Conservation (phyloP, 2,329 filamentous ascomycete species). For the Phaeoacremonium minimum region DNA sequence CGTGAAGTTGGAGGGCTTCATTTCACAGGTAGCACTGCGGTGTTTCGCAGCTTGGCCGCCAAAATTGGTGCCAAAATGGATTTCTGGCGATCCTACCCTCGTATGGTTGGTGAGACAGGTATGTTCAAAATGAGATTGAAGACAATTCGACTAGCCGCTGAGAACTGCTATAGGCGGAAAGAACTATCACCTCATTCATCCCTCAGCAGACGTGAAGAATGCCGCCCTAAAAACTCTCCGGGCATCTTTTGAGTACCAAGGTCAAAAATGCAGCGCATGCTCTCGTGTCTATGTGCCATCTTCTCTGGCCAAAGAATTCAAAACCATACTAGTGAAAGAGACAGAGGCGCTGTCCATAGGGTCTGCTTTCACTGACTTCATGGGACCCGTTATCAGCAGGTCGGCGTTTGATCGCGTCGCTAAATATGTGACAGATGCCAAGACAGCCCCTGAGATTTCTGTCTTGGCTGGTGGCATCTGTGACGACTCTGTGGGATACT, state of each 20-base stretch:
- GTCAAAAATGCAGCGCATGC: constrained; percentile 86
- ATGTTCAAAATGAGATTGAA: constrained; percentile 11
- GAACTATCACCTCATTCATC: constrained; percentile 86
- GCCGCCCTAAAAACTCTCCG: constrained; percentile 79
- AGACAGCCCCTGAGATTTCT: constrained; percentile 67
- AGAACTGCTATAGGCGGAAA: constrained; percentile 86
- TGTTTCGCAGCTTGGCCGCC: constrained; percentile 26
- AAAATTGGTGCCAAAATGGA: constrained; percentile 21
- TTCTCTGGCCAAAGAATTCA: constrained; percentile 32
- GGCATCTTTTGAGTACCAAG: constrained; percentile 86
- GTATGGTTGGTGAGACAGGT: constrained; percentile 85
- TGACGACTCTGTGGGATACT: constrained; percentile 76
- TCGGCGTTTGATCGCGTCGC: constrained; percentile 77
- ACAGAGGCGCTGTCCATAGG: constrained; percentile 68
- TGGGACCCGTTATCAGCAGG: constrained; percentile 82
- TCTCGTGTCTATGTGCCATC: constrained; percentile 75
- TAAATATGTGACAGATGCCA: constrained; percentile 74
- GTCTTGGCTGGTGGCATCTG: constrained; percentile 73
- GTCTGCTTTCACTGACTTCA: constrained; percentile 64
- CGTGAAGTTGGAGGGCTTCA: constrained; percentile 30
- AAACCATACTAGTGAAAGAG: constrained; percentile 57
- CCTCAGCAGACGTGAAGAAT: constrained; percentile 71
- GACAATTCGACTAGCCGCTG: constrained; percentile 56
- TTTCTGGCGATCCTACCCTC: constrained; percentile 38
- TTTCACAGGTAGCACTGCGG: constrained; percentile 31